Base-by-base conservation (phyloP, 2,329 filamentous ascomycete species). In the Sclerotinia nivalis region DNA sequence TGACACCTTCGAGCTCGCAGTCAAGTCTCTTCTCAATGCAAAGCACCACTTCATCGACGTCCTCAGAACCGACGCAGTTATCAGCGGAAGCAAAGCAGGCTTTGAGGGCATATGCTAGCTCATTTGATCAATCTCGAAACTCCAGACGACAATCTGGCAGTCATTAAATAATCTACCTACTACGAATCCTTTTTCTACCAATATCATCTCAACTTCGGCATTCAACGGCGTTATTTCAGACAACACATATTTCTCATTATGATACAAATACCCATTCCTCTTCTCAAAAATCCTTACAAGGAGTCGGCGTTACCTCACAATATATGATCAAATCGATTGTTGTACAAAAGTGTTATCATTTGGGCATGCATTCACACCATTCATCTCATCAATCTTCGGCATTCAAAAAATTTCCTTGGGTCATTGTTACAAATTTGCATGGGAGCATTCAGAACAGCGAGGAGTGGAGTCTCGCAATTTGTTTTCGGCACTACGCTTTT, bases 31-130 rank as follows among this genome's bases (percentile, higher is more conserved):
- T 89, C 78, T 97, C 93, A 40, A 87, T 94, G 77, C 87, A 88
- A 74, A 92, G 89, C 80, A 84, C 83, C 66, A 84, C 83, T 68
- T 80, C 85, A 37, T 87, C 86, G 70, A 81, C 83, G 68, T 80
- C 80, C 31, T 84, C 84, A 75, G 87, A 88, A 70, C 79, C 81
- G 31, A 80, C 79, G 56, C 84, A 86, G 61, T 83, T 97, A 73
- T 93, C 93, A 4, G 89, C 92, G 73, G 91, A 91, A 80, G 90
- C 92, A 40, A 89, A 88, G 76, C 89, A 88, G 80, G 93, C 97
- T 79, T 87, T 97, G 49, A 89, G 90, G 78, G 90, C 91, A 74
- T 97, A 97, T 80, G 92, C 92, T 74, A 92, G 91, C 78, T 93
- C 91, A 2, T 97, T 97, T 79, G 94, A 97, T 80, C 91, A 93